These are phyloP conservation scores for Herpetomonas muscarum DNA, from an alignment of 208 protist genomes.

Conservation along the genomic window DNA sequence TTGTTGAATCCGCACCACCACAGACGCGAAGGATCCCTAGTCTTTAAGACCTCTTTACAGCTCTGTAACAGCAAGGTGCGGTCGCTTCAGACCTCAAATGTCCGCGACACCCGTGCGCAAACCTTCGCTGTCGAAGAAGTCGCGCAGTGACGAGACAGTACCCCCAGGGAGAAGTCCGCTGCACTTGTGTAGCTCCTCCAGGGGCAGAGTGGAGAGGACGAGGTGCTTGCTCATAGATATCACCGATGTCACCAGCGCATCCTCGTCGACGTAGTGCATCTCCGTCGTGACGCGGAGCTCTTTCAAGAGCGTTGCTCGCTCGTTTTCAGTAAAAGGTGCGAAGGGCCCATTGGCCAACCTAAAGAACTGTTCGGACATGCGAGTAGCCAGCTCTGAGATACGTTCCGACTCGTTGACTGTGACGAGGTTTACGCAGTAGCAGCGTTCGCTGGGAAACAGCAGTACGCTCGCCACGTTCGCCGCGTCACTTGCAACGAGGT, in stretches of 20 bases:
- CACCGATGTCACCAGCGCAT: conserved; percentile 16
- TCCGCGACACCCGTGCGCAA: too few species aligned
- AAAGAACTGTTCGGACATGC: conserved; percentile 30
- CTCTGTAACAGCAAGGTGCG: too few species aligned
- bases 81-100: too few species aligned
- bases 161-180: background rate
- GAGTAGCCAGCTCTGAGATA: conserved; percentile 23
- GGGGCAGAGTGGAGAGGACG: conserved; percentile 24
- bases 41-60: too few species aligned
- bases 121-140: conserved; percentile 24
- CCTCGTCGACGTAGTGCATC: conserved; percentile 15
- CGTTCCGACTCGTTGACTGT: conserved; percentile 26
- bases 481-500: conserved; percentile 25
- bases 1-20: too few species aligned
- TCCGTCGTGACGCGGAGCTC: conserved; percentile 31
- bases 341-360: conserved; percentile 31
- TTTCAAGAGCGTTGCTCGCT: conserved; percentile 9
- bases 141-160: conserved; percentile 12
- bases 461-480: conserved; percentile 31
- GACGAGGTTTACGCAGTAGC: conserved; percentile 35
- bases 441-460: conserved; percentile 26
- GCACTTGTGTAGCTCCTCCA: conserved; percentile 17
- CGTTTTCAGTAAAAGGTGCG: conserved; percentile 16
- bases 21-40: too few species aligned
- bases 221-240: conserved; percentile 19